Evolutionary conservation across 345 rosid genomes (phyloP).

Genomic region (Moricandia moricandioides): DNA sequence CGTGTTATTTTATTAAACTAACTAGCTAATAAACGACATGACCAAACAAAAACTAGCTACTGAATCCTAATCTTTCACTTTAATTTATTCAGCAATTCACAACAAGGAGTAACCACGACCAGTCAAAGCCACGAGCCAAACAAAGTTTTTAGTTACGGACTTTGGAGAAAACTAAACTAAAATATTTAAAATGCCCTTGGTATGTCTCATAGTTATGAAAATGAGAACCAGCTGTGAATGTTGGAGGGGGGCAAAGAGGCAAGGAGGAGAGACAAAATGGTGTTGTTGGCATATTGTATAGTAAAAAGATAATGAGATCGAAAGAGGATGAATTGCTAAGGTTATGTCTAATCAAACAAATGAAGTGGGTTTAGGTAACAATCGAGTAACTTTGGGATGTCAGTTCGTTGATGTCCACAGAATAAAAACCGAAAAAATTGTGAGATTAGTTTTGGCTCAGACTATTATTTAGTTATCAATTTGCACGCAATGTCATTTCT

Average conservation of each 20-base stretch:
- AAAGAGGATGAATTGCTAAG: conserved; percentile 14
- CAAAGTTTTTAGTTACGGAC: not conserved
- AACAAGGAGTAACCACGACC: conserved; percentile 17
- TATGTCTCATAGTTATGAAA: conserved; percentile 3
- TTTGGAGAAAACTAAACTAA: not conserved
- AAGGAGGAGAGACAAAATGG: conserved; percentile 28
- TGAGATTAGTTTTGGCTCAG: not conserved
- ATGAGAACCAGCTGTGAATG: conserved; percentile 32
- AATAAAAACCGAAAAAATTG: not conserved
- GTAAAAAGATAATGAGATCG: conserved; percentile 6
- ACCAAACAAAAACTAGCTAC: not conserved
- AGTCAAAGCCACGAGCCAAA: conserved; percentile 23
- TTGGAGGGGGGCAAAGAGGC: conserved; percentile 30
- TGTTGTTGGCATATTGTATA: conserved; percentile 9
- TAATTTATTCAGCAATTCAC: not conserved
- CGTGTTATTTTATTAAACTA: not conserved
- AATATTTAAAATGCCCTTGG: not conserved
- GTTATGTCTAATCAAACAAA: conserved; percentile 24
- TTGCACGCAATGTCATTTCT: not conserved
- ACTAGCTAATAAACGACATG: not conserved
- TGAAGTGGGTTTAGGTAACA: not conserved
- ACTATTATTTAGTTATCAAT: not conserved
- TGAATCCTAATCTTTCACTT: conserved; percentile 1
- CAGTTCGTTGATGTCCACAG: not conserved
- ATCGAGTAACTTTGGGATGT: not conserved